A percentile compares a stretch with the other conserved stretches of the same genome.
phyloP scores from a whole-genome alignment of 352 stramenopile genomes.

The Lagenidium giganteum region DNA sequence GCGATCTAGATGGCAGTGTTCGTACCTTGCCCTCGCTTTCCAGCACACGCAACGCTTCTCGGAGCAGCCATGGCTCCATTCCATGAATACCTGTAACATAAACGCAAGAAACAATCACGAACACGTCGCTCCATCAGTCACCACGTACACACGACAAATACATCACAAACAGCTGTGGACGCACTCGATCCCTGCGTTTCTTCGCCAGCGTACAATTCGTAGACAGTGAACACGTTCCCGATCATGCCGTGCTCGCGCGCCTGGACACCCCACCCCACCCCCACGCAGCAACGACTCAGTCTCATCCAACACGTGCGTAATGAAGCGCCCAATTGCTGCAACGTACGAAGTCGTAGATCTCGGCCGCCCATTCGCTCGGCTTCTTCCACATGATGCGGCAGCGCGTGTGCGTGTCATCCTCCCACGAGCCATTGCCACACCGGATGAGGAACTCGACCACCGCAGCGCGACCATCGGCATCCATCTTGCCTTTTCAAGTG shows the following conservation, averaged over 20 bases:
- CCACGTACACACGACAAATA: no score
- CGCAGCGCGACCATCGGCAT: slow-evolving; percentile 39
- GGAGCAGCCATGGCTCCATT: slow-evolving; percentile 69
- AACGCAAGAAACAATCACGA: no score
- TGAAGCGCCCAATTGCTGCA: no score
- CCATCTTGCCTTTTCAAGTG: slow-evolving; percentile 41
- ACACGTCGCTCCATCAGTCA: not conserved
- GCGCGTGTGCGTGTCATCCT: slow-evolving; percentile 59
- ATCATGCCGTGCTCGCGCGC: slow-evolving; percentile 57
- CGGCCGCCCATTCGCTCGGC: slow-evolving; percentile 53
- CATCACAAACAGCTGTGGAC: slow-evolving; percentile 4
- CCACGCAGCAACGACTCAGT: not conserved
- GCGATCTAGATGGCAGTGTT: no score
- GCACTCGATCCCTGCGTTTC: slow-evolving; percentile 62
- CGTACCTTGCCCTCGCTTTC: slow-evolving; percentile 64
- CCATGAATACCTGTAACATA: slow-evolving; percentile 67
- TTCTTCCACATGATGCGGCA: slow-evolving; percentile 79
- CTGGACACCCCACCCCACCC: slow-evolving; percentile 10
- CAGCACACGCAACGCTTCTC: slow-evolving; percentile 52
- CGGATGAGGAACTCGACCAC: slow-evolving; percentile 61
- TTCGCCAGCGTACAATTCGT: slow-evolving; percentile 68
- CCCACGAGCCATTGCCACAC: slow-evolving; percentile 58
- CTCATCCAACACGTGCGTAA: no score
- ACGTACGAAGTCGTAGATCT: slow-evolving; percentile 74
- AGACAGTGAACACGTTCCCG: slow-evolving; percentile 70